Evolutionary conservation across 1,284 basidiomycete genomes (phyloP).

Genomic region (Peniophora sp.): DNA sequence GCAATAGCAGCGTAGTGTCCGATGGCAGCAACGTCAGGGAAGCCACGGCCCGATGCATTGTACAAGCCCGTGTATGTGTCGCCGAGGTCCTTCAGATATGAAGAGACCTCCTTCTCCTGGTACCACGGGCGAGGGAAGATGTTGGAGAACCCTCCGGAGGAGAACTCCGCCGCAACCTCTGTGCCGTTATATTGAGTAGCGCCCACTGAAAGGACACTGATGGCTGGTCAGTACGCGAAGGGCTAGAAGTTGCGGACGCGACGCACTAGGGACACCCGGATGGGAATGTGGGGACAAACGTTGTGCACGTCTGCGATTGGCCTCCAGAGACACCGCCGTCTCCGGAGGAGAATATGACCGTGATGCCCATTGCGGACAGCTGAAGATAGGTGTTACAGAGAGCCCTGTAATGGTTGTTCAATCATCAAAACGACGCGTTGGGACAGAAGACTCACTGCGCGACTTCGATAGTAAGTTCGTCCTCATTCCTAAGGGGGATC

Average conservation of each 20-base stretch:
- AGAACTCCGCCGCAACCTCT: constrained; percentile 10
- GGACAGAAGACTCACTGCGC: neutral
- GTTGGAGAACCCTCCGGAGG: constrained; percentile 9
- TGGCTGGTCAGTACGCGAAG: neutral
- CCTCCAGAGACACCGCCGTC: constrained; percentile 6
- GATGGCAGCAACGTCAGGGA: constrained; percentile 34
- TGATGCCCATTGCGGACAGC: constrained; percentile 6
- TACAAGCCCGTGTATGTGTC: constrained; percentile 1
- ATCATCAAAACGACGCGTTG: neutral
- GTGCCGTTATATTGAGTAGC: constrained; percentile 17
- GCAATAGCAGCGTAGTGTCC: constrained; percentile 24
- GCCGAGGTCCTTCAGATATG: constrained; percentile 2
- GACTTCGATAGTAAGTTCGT: neutral
- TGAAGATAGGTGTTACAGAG: constrained; percentile 8
- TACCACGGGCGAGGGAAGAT: constrained; percentile 3
- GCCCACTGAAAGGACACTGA: constrained; percentile 8
- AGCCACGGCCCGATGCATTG: constrained; percentile 5
- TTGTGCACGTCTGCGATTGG: constrained; percentile 3
- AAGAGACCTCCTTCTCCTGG: constrained; percentile 3
- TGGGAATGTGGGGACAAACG: constrained; percentile 7
- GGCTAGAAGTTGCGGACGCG: neutral
- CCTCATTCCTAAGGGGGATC: neutral
- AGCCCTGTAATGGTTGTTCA: constrained; percentile 11
- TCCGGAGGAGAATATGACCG: constrained; percentile 6
- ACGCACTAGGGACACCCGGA: constrained; percentile 4